A percentile compares a stretch with the other conserved stretches of the same genome.
Conservation (phyloP, 1,284 basidiomycete genomes). For the Heterobasidion irregulare region DNA sequence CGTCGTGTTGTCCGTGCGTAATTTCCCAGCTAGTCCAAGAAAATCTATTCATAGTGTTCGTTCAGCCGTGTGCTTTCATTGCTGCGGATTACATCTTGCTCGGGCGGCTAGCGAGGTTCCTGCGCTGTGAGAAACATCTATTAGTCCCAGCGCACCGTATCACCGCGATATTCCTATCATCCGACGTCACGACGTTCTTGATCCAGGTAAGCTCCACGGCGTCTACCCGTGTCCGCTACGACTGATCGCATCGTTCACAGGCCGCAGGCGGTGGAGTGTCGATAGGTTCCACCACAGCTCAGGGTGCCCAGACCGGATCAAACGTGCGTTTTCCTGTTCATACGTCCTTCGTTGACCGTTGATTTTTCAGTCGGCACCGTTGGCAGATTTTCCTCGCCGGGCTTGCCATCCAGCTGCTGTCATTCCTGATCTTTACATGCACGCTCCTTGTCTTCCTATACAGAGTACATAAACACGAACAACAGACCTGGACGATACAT, state of each 20-base stretch:
- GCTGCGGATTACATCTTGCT: constrained; percentile 66
- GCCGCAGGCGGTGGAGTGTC: constrained; percentile 34
- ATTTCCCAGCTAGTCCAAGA: neutral
- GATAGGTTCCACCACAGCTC: constrained; percentile 23
- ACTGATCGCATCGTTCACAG: constrained; percentile 27
- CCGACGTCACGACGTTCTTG: constrained; percentile 62
- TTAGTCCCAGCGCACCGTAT: constrained; percentile 44
- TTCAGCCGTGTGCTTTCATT: constrained; percentile 67
- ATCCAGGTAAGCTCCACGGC: constrained; percentile 36
- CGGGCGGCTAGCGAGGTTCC: constrained; percentile 47
- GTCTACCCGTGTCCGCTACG: neutral
- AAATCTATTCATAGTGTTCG: neutral
- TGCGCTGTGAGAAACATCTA: constrained; percentile 44
- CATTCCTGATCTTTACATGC: constrained; percentile 52
- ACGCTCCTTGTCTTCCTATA: constrained; percentile 53
- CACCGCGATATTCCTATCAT: constrained; percentile 43
- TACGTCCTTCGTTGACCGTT: too few relatives aligned
- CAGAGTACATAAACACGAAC: constrained; percentile 37
- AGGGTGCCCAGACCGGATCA: constrained; percentile 22
- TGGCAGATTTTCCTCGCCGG: constrained; percentile 55
- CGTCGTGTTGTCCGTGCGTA: constrained; percentile 51
- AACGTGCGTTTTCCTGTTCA: constrained; percentile 21
- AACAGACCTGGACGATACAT: constrained; percentile 37
- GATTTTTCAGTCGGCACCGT: too few relatives aligned
- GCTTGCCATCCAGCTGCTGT: constrained; percentile 52